phyloP scores from a whole-genome alignment of 2,329 filamentous ascomycete genomes.

The Alternaria atra region DNA sequence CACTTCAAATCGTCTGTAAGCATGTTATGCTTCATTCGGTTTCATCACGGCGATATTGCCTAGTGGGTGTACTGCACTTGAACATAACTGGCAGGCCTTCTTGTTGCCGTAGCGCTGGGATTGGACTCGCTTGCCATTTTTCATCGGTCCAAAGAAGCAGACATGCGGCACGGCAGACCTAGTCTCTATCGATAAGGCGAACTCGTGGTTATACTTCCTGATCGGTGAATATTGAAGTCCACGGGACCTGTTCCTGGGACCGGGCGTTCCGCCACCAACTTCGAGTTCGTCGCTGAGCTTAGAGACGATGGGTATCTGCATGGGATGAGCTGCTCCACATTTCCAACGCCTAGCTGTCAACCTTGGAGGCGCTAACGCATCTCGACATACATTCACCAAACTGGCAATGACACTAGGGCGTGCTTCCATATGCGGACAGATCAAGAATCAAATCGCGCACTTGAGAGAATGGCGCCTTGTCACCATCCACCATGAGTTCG shows the following conservation, averaged over 20 bases:
- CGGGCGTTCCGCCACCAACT: constrained; percentile 19
- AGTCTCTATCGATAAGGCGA: constrained; percentile 15
- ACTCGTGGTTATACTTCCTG: neutral
- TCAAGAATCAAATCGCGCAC: neutral
- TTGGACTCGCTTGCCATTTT: constrained; percentile 9
- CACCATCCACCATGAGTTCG: neutral
- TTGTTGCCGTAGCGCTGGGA: constrained; percentile 13
- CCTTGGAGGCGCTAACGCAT: constrained; percentile 3
- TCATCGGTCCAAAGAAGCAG: constrained; percentile 8
- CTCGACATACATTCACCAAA: neutral
- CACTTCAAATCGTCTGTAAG: neutral
- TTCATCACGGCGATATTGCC: constrained; percentile 8
- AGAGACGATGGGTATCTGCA: neutral
- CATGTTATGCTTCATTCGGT: neutral
- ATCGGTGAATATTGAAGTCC: constrained; percentile 12
- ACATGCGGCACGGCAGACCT: constrained; percentile 17
- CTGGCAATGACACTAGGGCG: neutral
- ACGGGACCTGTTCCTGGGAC: constrained; percentile 12
- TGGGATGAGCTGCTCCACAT: neutral
- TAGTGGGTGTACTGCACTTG: constrained; percentile 9
- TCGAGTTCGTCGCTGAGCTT: constrained; percentile 1
- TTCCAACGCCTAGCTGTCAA: neutral
- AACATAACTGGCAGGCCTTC: constrained; percentile 6
- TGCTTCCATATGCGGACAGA: neutral
- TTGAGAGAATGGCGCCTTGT: neutral